Conservation (phyloP, 2,329 filamentous ascomycete species). For the Fusarium sp. region DNA sequence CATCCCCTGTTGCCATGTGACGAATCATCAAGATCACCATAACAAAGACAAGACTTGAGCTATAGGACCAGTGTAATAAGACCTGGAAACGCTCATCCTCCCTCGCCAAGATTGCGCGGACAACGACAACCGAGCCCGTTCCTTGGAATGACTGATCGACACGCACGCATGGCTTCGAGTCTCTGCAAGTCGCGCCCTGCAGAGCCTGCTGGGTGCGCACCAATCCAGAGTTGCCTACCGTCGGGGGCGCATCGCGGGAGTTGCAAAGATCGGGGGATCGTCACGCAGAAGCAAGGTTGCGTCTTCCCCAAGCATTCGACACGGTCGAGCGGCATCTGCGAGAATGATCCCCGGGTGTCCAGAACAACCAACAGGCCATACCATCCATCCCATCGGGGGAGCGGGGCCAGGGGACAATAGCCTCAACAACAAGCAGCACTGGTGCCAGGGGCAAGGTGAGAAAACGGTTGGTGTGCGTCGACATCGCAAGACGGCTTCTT, state of each 20-base stretch:
- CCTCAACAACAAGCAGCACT: slow-evolving; percentile 4
- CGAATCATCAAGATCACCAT: not conserved
- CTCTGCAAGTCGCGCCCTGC: not conserved
- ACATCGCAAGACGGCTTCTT: slow-evolving; percentile 6
- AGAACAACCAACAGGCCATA: slow-evolving; percentile 19
- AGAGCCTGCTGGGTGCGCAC: slow-evolving; percentile 11
- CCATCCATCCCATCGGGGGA: not conserved
- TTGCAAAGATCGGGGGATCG: slow-evolving; percentile 41
- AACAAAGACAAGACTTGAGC: not conserved
- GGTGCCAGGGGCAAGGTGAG: slow-evolving; percentile 16
- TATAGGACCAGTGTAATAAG: not conserved
- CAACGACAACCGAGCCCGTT: slow-evolving; percentile 19
- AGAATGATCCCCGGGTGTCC: slow-evolving; percentile 33
- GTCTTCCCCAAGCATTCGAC: slow-evolving; percentile 23
- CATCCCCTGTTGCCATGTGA: not conserved
- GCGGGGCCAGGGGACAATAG: slow-evolving; percentile 17
- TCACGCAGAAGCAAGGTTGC: slow-evolving; percentile 35
- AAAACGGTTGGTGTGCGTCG: not conserved
- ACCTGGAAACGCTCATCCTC: not conserved
- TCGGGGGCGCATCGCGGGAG: slow-evolving; percentile 31
- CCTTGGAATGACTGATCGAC: slow-evolving; percentile 22
- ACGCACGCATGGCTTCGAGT: slow-evolving; percentile 1
- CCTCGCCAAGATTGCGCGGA: slow-evolving; percentile 4
- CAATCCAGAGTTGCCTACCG: slow-evolving; percentile 18
- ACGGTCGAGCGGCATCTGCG: slow-evolving; percentile 35